Conservation (phyloP, 805 yeast genomes). For the Yarrowia hollandica region DNA sequence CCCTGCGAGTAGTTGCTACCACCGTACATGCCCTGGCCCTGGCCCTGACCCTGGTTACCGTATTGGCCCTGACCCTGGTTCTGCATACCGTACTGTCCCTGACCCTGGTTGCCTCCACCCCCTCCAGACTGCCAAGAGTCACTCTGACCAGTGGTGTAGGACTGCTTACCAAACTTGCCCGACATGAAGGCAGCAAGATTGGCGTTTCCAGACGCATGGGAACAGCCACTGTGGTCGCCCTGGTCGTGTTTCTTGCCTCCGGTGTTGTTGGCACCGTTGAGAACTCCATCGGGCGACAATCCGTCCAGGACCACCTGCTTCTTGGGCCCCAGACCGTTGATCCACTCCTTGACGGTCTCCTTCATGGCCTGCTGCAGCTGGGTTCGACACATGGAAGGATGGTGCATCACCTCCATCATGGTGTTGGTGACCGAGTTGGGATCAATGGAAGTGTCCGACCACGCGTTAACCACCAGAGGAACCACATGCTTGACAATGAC, state of each 20-base stretch:
- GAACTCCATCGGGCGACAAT: constrained; percentile 32
- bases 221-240: constrained; percentile 23
- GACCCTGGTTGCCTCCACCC: neutral
- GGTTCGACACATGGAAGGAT: constrained; percentile 32
- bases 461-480: constrained; percentile 33
- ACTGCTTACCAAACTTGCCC: constrained; percentile 17
- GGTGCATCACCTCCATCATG: constrained; percentile 34
- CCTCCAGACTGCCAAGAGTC: constrained; percentile 24
- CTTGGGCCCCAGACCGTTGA: constrained; percentile 29
- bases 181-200: constrained; percentile 15
- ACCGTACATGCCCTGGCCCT: too few species aligned
- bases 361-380: constrained; percentile 32
- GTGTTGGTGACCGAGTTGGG: constrained; percentile 30
- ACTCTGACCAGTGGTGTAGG: constrained; percentile 18
- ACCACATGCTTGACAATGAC: constrained; percentile 32
- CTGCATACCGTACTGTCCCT: neutral
- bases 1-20: too few species aligned
- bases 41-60: too few species aligned
- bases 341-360: constrained; percentile 32
- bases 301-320: constrained; percentile 27
- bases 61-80: neutral
- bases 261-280: constrained; percentile 31
- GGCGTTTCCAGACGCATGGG: constrained; percentile 12
- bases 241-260: constrained; percentile 30
- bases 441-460: constrained; percentile 33